Conservation (phyloP, 345 rosid genomes). For the Microcos paniculata region DNA sequence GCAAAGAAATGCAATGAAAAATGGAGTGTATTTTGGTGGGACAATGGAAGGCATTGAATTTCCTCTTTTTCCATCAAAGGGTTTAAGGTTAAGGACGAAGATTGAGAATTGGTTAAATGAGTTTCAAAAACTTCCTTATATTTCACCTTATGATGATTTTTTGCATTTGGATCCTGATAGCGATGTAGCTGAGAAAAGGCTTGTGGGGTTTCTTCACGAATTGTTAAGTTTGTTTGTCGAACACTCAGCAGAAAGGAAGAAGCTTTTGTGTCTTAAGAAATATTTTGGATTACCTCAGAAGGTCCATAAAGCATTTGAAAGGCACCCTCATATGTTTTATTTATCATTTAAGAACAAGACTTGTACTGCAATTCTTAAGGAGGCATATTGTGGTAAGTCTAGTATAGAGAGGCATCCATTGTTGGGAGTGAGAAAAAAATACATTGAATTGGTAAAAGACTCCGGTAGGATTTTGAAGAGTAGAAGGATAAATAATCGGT, state of each 20-base stretch:
- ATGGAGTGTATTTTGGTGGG: conserved; percentile 36
- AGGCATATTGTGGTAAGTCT: conserved; percentile 53
- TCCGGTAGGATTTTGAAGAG: conserved; percentile 49
- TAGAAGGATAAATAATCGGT: conserved; percentile 30
- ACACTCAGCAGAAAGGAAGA: conserved; percentile 78
- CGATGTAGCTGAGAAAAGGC: conserved; percentile 81
- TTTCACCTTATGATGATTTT: conserved; percentile 76
- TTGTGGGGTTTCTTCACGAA: conserved; percentile 85
- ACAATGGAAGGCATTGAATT: conserved; percentile 51
- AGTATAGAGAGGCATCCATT: conserved; percentile 64
- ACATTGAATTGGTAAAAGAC: conserved; percentile 60
- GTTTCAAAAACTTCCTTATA: conserved; percentile 71
- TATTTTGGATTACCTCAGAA: conserved; percentile 69
- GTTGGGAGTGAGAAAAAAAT: conserved; percentile 54
- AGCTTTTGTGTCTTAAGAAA: conserved; percentile 70
- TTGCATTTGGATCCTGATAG: conserved; percentile 61
- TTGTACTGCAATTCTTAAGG: conserved; percentile 77
- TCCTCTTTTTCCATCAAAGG: conserved; percentile 80
- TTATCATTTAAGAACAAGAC: conserved; percentile 71
- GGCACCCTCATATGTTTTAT: conserved; percentile 81
- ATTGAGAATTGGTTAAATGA: conserved; percentile 68
- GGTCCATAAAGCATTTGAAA: conserved; percentile 86
- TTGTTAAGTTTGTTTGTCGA: conserved; percentile 80
- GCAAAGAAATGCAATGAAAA: conserved; percentile 60
- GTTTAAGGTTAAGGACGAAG: conserved; percentile 67